Conservation (phyloP, 2,329 filamentous ascomycete genomes). For the Didymella sp. region DNA sequence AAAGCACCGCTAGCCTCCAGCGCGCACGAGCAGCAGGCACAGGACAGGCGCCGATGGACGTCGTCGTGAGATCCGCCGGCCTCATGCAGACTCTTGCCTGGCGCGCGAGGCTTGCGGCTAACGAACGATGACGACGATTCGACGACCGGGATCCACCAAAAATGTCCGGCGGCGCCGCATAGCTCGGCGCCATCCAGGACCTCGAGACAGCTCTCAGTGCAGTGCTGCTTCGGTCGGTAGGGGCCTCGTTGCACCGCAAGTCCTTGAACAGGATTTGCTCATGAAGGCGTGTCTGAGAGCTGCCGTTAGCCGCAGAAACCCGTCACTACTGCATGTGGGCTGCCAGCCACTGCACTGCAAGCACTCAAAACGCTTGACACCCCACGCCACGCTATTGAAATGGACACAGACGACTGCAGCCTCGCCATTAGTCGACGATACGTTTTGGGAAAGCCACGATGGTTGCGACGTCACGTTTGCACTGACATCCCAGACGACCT, state of each 20-base stretch:
- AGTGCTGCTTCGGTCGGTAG: background rate
- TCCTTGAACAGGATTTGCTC: background rate
- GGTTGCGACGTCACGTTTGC: conserved; percentile 10
- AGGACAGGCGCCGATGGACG: conserved; percentile 1
- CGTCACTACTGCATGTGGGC: conserved; percentile 1
- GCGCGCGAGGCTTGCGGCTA: conserved; percentile 15
- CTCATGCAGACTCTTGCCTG: conserved; percentile 18
- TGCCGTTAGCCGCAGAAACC: conserved; percentile 5
- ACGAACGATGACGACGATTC: conserved; percentile 15
- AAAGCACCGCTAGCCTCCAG: conserved; percentile 11
- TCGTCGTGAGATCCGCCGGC: conserved; percentile 12
- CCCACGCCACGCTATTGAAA: conserved; percentile 10
- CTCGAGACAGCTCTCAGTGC: conserved; percentile 6
- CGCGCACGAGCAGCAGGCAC: conserved; percentile 5
- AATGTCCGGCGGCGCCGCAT: conserved; percentile 12
- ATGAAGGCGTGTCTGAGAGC: background rate
- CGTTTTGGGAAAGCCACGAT: conserved; percentile 1
- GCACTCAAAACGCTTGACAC: conserved; percentile 4
- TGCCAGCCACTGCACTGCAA: conserved; percentile 1
- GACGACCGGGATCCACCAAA: conserved; percentile 3
- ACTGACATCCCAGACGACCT: background rate
- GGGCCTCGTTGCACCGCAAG: no score
- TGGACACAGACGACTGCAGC: conserved; percentile 4
- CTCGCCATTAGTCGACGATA: background rate
- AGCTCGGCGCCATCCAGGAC: conserved; percentile 9